Conservation (phyloP, 2,329 filamentous ascomycete species). For the Colletotrichum sp. region DNA sequence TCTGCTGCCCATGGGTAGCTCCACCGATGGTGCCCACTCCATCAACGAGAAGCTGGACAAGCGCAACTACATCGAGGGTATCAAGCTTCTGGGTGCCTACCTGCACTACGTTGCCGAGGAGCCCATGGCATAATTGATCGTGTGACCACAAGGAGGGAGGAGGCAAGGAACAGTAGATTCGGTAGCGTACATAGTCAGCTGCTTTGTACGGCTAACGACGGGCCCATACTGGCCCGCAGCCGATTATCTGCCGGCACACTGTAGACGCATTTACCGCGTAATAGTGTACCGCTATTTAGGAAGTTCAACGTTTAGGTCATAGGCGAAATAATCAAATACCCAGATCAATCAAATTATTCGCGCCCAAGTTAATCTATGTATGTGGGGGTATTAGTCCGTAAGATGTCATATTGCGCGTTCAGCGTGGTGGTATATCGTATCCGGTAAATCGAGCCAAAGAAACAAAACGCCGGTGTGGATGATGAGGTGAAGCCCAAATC, state of each 20-base stretch:
- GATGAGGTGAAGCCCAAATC: background rate
- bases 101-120: conserved; percentile 96
- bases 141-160: background rate
- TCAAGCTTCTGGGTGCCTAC: conserved; percentile 93
- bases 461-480: background rate
- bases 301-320: background rate
- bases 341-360: background rate
- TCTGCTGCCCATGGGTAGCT: conserved; percentile 94
- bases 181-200: background rate
- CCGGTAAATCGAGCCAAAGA: background rate
- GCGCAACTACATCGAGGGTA: conserved; percentile 97
- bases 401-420: background rate
- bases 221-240: background rate
- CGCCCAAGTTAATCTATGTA: background rate
- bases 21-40: conserved; percentile 93
- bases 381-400: conserved; percentile 11
- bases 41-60: conserved; percentile 99
- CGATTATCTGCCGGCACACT: background rate
- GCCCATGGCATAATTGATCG: conserved; percentile 52
- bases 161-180: background rate
- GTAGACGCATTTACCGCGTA: background rate
- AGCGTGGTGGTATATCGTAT: background rate
- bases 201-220: background rate
- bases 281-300: background rate
- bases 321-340: conserved; percentile 16